A percentile compares a stretch with the other conserved stretches of the same genome.
Conservation (phyloP, 768 basidiomycete genomes). For the Daedalea quercina region DNA sequence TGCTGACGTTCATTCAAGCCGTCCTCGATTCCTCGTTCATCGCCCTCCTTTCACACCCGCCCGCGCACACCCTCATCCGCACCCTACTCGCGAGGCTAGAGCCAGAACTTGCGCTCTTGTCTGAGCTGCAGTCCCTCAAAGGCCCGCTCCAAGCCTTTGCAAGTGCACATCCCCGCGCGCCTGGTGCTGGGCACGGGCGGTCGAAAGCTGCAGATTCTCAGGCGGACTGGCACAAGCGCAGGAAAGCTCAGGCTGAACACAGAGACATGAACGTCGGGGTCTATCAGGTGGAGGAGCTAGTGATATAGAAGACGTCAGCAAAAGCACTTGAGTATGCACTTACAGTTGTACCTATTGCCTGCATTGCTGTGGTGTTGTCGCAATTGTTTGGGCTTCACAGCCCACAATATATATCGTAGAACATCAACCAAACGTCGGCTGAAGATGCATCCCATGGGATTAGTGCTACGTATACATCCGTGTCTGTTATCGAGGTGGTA, state of each 20-base stretch:
- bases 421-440: no score
- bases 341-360: not conserved
- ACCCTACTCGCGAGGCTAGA: conserved; percentile 44
- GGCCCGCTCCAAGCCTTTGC: conserved; percentile 61
- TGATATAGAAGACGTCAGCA: conserved; percentile 7
- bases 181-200: conserved; percentile 27
- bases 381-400: not conserved
- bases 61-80: conserved; percentile 48
- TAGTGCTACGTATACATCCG: no score
- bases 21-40: conserved; percentile 72
- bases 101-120: conserved; percentile 46
- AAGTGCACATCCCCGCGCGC: conserved; percentile 43
- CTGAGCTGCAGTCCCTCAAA: conserved; percentile 47
- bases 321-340: not conserved
- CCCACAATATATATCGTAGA: no score
- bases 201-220: conserved; percentile 13
- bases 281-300: conserved; percentile 69
- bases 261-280: conserved; percentile 49
- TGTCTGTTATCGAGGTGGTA: no score
- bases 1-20: conserved; percentile 53
- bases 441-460: no score
- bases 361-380: not conserved
- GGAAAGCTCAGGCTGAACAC: conserved; percentile 46
- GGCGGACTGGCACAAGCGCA: conserved; percentile 30
- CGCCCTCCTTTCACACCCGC: conserved; percentile 54